Percentiles rank a stretch among this genome's conserved stretches.
Conservation (phyloP, 1,139 yeast species). For the Saccharomyces hybrid region DNA sequence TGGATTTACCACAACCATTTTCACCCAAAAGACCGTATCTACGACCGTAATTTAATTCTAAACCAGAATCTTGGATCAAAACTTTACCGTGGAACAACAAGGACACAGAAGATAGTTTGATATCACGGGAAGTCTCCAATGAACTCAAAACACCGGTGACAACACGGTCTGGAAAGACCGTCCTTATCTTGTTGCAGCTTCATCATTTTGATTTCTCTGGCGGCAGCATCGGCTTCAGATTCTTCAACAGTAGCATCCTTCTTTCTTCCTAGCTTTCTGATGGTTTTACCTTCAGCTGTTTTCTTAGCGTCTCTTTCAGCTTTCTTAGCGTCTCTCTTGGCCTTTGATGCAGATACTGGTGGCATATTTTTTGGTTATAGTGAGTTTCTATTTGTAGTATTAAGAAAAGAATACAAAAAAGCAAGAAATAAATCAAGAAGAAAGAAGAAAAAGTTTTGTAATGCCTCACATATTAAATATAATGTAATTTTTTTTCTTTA, state of each 20-base stretch:
- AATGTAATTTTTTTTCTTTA: background rate
- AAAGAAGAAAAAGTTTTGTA: background rate
- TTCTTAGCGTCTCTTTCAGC: slow-evolving; percentile 94
- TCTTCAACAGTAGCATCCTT: slow-evolving; percentile 38
- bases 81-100: slow-evolving; percentile 97
- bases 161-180: slow-evolving; percentile 94
- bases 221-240: slow-evolving; percentile 49
- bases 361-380: slow-evolving; percentile 23
- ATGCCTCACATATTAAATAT: background rate
- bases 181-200: slow-evolving; percentile 89
- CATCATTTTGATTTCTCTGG: slow-evolving; percentile 73
- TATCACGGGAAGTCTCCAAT: slow-evolving; percentile 83
- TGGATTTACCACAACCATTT: slow-evolving; percentile 98
- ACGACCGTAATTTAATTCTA: slow-evolving; percentile 95
- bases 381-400: background rate
- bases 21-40: slow-evolving; percentile 95
- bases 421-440: background rate
- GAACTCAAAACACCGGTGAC: slow-evolving; percentile 95
- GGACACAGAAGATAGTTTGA: slow-evolving; percentile 83
- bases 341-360: slow-evolving; percentile 75
- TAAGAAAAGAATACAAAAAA: background rate
- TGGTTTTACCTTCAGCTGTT: slow-evolving; percentile 64
- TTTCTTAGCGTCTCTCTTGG: slow-evolving; percentile 93
- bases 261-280: slow-evolving; percentile 51
- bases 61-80: slow-evolving; percentile 77